Evolutionary conservation across 495 filamentous ascomycete genomes (phyloP).

Genomic region (Opeltia flavorubescens): DNA sequence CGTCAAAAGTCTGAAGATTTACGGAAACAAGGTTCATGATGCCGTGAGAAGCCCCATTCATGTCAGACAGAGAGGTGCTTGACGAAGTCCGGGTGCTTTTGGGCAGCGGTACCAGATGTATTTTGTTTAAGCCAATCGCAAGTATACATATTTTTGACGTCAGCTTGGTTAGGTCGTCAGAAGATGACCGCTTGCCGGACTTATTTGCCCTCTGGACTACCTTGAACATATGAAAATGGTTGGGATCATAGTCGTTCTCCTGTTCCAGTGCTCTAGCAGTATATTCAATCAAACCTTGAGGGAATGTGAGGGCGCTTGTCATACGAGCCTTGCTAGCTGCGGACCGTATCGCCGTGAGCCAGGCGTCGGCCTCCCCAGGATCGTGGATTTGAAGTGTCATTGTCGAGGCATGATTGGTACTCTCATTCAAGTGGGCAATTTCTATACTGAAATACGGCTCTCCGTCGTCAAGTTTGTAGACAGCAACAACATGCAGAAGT

Average conservation of each 20-base stretch:
- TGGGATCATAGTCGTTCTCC: slow-evolving; percentile 54
- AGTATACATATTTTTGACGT: slow-evolving; percentile 68
- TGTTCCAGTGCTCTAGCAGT: slow-evolving; percentile 52
- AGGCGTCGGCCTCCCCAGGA: slow-evolving; percentile 58
- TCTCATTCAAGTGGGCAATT: slow-evolving; percentile 62
- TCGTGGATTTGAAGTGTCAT: slow-evolving; percentile 58
- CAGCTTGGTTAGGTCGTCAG: slow-evolving; percentile 65
- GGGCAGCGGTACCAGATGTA: slow-evolving; percentile 65
- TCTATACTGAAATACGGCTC: slow-evolving; percentile 69
- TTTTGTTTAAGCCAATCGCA: slow-evolving; percentile 66
- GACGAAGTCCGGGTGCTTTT: slow-evolving; percentile 43
- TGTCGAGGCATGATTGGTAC: slow-evolving; percentile 41
- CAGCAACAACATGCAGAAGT: slow-evolving; percentile 59
- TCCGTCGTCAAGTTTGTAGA: slow-evolving; percentile 67
- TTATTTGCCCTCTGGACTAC: slow-evolving; percentile 64
- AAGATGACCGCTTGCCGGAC: slow-evolving; percentile 44
- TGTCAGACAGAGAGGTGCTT: slow-evolving; percentile 35
- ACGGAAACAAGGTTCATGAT: slow-evolving; percentile 60
- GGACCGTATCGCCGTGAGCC: slow-evolving; percentile 54
- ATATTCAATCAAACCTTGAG: slow-evolving; percentile 45
- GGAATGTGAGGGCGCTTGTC: slow-evolving; percentile 39
- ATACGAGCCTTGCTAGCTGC: slow-evolving; percentile 41
- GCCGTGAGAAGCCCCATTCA: slow-evolving; percentile 45
- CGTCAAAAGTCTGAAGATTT: slow-evolving; percentile 56
- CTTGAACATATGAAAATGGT: slow-evolving; percentile 64